These are phyloP conservation scores for Sporothrix brasiliensis DNA, from an alignment of 2,329 filamentous ascomycete genomes.

Conservation along the genomic window DNA sequence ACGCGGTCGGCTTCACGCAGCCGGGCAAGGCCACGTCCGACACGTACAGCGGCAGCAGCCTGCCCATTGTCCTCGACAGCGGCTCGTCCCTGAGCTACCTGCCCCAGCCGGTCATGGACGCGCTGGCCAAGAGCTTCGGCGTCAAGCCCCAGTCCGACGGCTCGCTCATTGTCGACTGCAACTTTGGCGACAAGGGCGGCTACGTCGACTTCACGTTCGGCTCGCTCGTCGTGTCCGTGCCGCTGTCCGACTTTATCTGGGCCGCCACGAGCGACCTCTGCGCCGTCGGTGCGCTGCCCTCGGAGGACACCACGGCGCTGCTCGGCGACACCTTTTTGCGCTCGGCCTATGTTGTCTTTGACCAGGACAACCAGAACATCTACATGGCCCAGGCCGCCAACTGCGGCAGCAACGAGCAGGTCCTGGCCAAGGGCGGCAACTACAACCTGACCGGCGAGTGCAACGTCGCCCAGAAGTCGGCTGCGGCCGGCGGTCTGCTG, in stretches of 20 bases:
- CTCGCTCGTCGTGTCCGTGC: conserved; percentile 45
- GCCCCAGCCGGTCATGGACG: conserved; percentile 57
- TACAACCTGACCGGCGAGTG: conserved; percentile 38
- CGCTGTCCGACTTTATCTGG: conserved; percentile 46
- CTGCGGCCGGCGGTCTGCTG: conserved; percentile 1
- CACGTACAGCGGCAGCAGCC: conserved; percentile 41
- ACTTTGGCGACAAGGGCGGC: conserved; percentile 41
- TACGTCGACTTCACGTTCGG: conserved; percentile 48
- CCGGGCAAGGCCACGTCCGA: conserved; percentile 38
- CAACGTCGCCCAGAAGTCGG: neutral
- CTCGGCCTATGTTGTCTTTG: conserved; percentile 38
- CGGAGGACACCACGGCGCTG: conserved; percentile 33
- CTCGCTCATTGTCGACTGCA: conserved; percentile 38
- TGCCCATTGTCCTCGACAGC: conserved; percentile 62
- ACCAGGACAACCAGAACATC: conserved; percentile 39
- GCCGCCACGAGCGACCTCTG: conserved; percentile 31
- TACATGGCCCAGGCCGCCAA: conserved; percentile 39
- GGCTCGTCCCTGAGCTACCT: conserved; percentile 70
- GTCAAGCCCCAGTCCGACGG: conserved; percentile 43
- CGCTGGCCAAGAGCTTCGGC: conserved; percentile 51
- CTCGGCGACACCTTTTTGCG: conserved; percentile 41
- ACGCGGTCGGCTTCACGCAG: conserved; percentile 44
- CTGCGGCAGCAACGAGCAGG: conserved; percentile 39
- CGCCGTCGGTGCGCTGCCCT: conserved; percentile 36
- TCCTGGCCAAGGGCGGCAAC: conserved; percentile 32